Evolutionary conservation across 176 grass and related monocot genomes (phyloP), one percentile per base, ranked within the genome.

Genomic region (Olyra latifolia): DNA sequence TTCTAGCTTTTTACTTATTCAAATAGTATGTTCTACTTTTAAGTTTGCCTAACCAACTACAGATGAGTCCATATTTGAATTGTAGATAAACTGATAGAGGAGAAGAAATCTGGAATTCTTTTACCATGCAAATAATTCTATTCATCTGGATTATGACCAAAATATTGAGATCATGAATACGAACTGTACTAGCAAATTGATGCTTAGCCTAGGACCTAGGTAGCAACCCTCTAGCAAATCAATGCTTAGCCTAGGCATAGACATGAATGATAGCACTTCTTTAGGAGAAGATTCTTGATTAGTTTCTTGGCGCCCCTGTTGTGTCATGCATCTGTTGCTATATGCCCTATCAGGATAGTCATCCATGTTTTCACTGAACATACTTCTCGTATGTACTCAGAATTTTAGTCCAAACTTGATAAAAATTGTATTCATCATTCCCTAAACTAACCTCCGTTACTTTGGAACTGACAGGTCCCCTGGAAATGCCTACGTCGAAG

Each of bases 401-500:
- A 41, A 74, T 11, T 28, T 47, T 56, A 41, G 78, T 62, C 70
- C 58, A 39, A 29, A 58, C 66, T 72, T 67, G 19, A 68, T 54
- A n/a, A 66, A 14, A 40, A 25, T 41, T 75, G 6, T 16, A 45
- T 19, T 32, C 6, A 32, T 77, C 10, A 6, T 35, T 77, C 24
- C 49, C 72, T 81, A 84, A 77, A 68, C 13, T 66, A 60, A 58
- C 38, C 2, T 76, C 3, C 75, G 27, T 52, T 66, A 0, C 2
- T 39, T 56, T 76, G 69, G 14, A 70, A 66, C 74, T 75, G 10
- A 66, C 29, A 99, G 97, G 76, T 99, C 97, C 53, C 90, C 96
- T 52, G 70, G 80, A 88, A 93, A 89, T 66, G 93, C 97, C 40
- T 99, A 95, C 75, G 97, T 99, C 2, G 97, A 99, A 93, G 97